These are phyloP conservation scores for Pseudozyma sp. DNA, from an alignment of 1,284 basidiomycete genomes.

Conservation along the genomic window DNA sequence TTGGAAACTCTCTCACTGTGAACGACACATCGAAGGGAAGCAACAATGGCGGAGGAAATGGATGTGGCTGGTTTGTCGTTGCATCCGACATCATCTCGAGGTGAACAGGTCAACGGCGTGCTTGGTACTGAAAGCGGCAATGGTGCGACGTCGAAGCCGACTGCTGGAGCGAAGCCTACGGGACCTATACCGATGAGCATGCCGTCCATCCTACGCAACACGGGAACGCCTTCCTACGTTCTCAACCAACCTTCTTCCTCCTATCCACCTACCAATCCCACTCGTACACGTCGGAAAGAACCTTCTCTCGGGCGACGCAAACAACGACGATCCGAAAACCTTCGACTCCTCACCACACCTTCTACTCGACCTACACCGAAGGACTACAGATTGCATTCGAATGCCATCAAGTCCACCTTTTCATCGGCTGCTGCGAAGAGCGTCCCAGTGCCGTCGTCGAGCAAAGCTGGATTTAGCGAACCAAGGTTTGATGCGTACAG, in stretches of 20 bases:
- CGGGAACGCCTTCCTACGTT: constrained; percentile 12
- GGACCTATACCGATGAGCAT: constrained; percentile 44
- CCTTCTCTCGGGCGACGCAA: constrained; percentile 29
- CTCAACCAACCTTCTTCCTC: constrained; percentile 17
- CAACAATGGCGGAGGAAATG: not conserved
- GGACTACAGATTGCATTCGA: constrained; percentile 52
- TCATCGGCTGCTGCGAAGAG: constrained; percentile 1
- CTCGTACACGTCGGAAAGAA: not conserved
- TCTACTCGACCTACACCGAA: constrained; percentile 42
- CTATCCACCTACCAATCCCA: constrained; percentile 10
- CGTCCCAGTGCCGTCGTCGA: constrained; percentile 15
- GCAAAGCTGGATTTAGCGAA: constrained; percentile 11
- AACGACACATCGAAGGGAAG: not conserved
- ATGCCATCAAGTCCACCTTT: constrained; percentile 54
- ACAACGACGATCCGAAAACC: constrained; percentile 48
- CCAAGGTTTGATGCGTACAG: constrained; percentile 30
- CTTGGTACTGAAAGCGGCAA: not conserved
- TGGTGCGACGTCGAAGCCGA: not conserved
- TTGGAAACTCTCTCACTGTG: too few species aligned
- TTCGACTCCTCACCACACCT: constrained; percentile 53
- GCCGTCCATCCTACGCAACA: constrained; percentile 45
- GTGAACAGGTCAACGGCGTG: too few species aligned
- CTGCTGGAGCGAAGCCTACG: not conserved
- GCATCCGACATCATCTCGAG: not conserved
- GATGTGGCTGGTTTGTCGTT: not conserved